Evolutionary conservation across 179 eudicot genomes (phyloP), one percentile per base, ranked within the genome.

Genomic region (Beta corolliflora): DNA sequence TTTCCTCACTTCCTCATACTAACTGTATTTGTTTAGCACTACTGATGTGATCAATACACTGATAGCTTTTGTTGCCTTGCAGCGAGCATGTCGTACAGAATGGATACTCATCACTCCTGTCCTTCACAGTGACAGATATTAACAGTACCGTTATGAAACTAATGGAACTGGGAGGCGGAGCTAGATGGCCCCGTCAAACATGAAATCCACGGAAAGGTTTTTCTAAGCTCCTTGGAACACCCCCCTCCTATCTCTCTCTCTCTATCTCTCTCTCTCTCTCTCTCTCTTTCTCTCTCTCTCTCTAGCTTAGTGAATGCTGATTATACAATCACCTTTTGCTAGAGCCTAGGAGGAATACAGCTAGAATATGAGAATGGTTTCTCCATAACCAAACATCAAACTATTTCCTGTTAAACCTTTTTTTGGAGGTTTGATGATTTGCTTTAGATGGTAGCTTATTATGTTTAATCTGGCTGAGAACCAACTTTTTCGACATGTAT

Each of bases 101-200:
- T 84, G 92, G 89, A 80, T 91, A 90, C 85, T 90, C 98, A 14
- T 92, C 98, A 29, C 91, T 95, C 80, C 79, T 95, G 71, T 95
- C 98, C 56, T 95, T 95, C 79, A 91, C 98, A 3, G 98, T 95
- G 72, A 84, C 93, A 2, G 98, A 95, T 87, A 95, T 95, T 61
- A 93, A 92, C 82, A 82, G 46, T 59, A 86, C 98, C 0, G 98
- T 93, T 76, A 84, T 93, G 78, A 95, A 95, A 74, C 84, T 95
- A 78, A 92, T 95, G 90, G 88, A 91, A 71, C 86, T 95, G 85
- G 97, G 98, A 36, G n/a, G 98, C 98, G 13, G 95, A 95, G 87
- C 81, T 95, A 74, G 98, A 95, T 85, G 98, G 98, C 31, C 93
- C 98, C 70, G 92, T 95, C 83, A 95, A 93, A 81, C 89, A 95